Base-by-base conservation (phyloP, 345 rosid species). In the Eucalyptus erythrocorys region DNA sequence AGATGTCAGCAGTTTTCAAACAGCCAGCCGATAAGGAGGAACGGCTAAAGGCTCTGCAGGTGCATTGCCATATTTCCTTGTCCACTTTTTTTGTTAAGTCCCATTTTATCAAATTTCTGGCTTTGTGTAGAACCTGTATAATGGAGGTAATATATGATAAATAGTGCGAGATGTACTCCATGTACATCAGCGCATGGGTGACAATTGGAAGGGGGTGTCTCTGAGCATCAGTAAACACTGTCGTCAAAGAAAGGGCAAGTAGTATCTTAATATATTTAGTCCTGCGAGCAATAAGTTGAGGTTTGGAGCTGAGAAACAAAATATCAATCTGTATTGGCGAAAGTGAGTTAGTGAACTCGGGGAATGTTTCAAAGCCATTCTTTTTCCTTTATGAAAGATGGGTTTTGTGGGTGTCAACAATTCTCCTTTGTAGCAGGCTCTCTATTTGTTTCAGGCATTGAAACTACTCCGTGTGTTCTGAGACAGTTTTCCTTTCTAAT, bases 41-140 rank as follows among this genome's bases (percentile, higher is more conserved):
- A 88, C 90, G 94, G 79, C 86, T 95, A n/a, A 87, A 90, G 86
- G 94, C 96, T 90, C 93, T 94, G 87, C 96, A 95, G 96, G 96
- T 95, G 48, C 40, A 30, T 53, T 17, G 13, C 45, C 27, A 21
- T 21, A 37, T 71, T 37, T 71, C 45, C 81, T 37, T 71, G 12
- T 71, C 45, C 81, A 17, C 24, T 71, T 71, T 32, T 32, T 37
- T 37, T 37, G 45, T 37, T 71, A 71, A 71, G 81, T 71, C 37
- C 37, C 81, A 17, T 71, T 17, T 71, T 71, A 19, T 71, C 26
- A 19, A 71, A 71, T 71, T 19, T 37, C 81, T 37, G 45, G 22
- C 40, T 11, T 5, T 71, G 27, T 37, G 43, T 71, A 17, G 19
- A 71, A 71, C 45, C 45, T 2, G 45, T 10, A 37, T 71, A 37